Evolutionary conservation across 169 alveolate genomes (phyloP), one percentile per base, ranked within the genome.

Genomic region (Plasmodium billcollinsi): DNA sequence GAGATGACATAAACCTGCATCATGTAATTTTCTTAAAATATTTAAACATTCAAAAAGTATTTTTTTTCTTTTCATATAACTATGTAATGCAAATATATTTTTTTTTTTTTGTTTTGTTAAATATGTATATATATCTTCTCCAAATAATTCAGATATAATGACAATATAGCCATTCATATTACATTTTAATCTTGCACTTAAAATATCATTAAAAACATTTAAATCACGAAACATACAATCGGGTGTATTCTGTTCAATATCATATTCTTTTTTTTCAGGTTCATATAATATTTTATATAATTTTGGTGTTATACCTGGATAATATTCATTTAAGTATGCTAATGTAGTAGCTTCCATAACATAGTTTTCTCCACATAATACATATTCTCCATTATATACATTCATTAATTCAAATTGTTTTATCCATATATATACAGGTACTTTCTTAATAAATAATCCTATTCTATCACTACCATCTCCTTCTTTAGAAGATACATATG

Each of bases 311-410:
- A 91, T 85, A 18, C 92, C 90, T 12, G 86, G 89, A 33, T 91
- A 88, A 4, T 50, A 58, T 21, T 74, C 88, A 74, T 59, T 74
- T 47, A 74, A 24, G 15, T 91, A 94, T 33, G 96, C 95, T 24
- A 92, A 88, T 11, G 94, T 89, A 9, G 96, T 95, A 11, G 96
- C 96, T 56, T 94, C 96, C 91, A 91, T 92, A 0, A 94, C 96
- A 74, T 88, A 94, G 47, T 94, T 94, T 33, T 94, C 96, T 11
- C 96, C 96, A 85, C 93, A 96, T 12, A 95, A 91, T 49, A 94
- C 90, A 58, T 89, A 94, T 49, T 83, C 91, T 3, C 96, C 96
- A 43, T 93, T 93, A 88, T 85, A 94, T 43, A 76, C 78, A 75
- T 85, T 92, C 65, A 88, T 88, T 73, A 83, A 69, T 52, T 75